Evolutionary conservation across 805 yeast species (phyloP), one percentile per base, ranked within the genome.

Genomic region (Teunomyces funiuensis): DNA sequence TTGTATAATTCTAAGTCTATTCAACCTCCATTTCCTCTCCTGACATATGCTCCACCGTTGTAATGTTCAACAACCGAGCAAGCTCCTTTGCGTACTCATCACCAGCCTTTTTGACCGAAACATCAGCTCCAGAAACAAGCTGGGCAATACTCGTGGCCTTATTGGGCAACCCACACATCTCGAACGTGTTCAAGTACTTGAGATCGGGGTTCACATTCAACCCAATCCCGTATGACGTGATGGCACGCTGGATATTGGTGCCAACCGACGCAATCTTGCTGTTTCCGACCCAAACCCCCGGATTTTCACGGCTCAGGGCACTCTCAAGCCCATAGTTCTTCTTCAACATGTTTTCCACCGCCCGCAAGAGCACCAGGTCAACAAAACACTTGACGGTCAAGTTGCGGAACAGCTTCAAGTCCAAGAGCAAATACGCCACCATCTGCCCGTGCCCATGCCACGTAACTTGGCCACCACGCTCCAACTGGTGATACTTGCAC

Each of bases 391-490:
- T 73, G 1, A 85, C 79, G 0, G 82, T 71, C 36, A 85, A 64
- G 37, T 74, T 64, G 25, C 65, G 53, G 52, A 85, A 85, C 23
- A 76, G 73, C 47, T 75, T 73, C 40, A 93, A 66, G 59, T 93
- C 69, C 40, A 71, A 40, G 1, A 93, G 74, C 8, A 93, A 82
- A 56, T 91, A 93, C 4, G 88, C 80, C 2, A 90, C 96, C 28
- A 88, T 58, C 62, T 93, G 99, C 0, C 99, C 99, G 1, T 93
- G 85, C 0, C 98, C 98, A 65, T 93, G 99, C 71, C 87, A 93
- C 0, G 99, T 93, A 1, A 93, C 80, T 58, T 93, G 95, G 0
- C 99, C 99, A 11, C 99, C 99, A 46, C 99, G 71, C 40, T 80
- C 80, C 0, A 93, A 77, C 53, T 87, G 91, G n/a, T 82, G 75